These are phyloP conservation scores for Rhexocercosporidium sp. DNA, from an alignment of 2,329 filamentous ascomycete genomes.

Conservation along the genomic window DNA sequence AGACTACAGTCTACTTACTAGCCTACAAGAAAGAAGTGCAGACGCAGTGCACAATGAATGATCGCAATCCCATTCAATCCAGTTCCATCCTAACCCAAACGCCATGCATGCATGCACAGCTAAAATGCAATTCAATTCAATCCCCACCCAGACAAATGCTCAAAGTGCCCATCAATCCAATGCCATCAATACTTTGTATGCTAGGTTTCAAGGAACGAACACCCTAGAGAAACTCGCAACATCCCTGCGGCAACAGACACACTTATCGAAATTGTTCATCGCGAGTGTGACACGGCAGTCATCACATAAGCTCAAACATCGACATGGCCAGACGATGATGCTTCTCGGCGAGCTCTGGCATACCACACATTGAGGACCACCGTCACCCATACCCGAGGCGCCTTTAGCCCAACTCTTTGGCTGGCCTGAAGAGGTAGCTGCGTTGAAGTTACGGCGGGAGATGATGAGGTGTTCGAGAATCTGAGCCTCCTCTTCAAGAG, in stretches of 20 bases:
- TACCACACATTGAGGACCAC: slow-evolving; percentile 86
- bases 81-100: neutral
- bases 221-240: slow-evolving; percentile 89
- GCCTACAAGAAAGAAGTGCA: neutral
- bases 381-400: slow-evolving; percentile 74
- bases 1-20: slow-evolving; percentile 5
- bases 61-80: neutral
- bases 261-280: slow-evolving; percentile 97
- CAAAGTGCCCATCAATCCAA: neutral
- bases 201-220: slow-evolving; percentile 69
- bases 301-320: slow-evolving; percentile 92
- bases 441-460: slow-evolving; percentile 35
- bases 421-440: slow-evolving; percentile 20
- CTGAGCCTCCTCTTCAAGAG: slow-evolving; percentile 63
- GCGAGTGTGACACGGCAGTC: slow-evolving; percentile 92
- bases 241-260: slow-evolving; percentile 89
- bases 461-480: slow-evolving; percentile 66
- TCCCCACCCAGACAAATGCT: neutral
- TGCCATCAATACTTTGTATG: neutral
- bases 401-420: slow-evolving; percentile 67
- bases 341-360: slow-evolving; percentile 87
- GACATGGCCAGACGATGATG: slow-evolving; percentile 95
- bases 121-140: neutral
- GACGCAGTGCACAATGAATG: neutral
- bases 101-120: slow-evolving; percentile 9